Evolutionary conservation across 139 green algal species (phyloP), one percentile per base, ranked within the genome.

Genomic region (Closterium sp.): DNA sequence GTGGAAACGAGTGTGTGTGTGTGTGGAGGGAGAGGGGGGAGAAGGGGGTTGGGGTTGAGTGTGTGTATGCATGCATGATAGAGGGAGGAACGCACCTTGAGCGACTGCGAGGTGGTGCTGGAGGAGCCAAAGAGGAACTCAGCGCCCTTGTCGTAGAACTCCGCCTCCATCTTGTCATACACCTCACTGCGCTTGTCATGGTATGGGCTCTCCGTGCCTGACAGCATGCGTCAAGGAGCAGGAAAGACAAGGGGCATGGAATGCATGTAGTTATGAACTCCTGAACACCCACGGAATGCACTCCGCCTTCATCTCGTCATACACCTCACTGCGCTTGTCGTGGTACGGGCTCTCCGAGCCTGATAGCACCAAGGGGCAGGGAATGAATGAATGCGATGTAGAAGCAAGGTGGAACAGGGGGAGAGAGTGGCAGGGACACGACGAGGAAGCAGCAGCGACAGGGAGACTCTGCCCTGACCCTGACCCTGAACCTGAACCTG

Each of bases 161-260:
- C 88, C 5, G 88, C 88, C 88, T 91, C 31, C 88, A 91, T 91
- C 31, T 91, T 86, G 4, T 91, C 88, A 38, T 91, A 91, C 62
- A 91, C 88, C 30, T 86, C 31, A 4, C 19, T 79, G 9, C 88
- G 30, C 62, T 31, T 24, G 9, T 85, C 62, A 5, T 70, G 31
- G 62, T 86, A 91, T 0, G 29, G 50, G 9, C 29, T 86, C 29
- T 70, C 27, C 87, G 38, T 90, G 87, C 87, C 34, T 90, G 34
- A 19, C 73, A 19, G 31, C 11, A 19, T 79, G 85, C 32, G 3
- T 38, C 32, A 38, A 38, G 3, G 32, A 38, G 32, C 32, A 3
- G 32, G 3, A 2, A 38, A 3, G 3, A 2, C 32, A 38, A 38
- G 32, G 32, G 32, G 2, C 32, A 38, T 2, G 32, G 32, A 2